These are phyloP conservation scores for Moringa oleifera DNA, from an alignment of 345 rosid species.

Conservation along the genomic window DNA sequence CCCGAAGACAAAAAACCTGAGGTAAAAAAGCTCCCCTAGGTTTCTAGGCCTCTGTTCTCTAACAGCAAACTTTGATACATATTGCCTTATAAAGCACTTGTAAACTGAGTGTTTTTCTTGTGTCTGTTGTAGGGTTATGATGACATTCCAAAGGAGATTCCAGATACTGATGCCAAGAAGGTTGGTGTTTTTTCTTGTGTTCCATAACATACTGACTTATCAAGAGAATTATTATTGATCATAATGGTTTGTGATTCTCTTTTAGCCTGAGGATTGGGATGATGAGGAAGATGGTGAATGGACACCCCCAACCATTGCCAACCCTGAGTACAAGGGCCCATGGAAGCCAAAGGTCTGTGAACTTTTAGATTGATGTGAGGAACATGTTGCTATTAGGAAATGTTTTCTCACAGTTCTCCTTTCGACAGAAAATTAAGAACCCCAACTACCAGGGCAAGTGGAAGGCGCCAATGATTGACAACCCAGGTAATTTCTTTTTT, in stretches of 20 bases:
- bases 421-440: conserved; percentile 83
- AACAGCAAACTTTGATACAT: background rate
- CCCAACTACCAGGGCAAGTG: conserved; percentile 94
- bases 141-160: conserved; percentile 89
- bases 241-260: background rate
- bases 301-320: conserved; percentile 91
- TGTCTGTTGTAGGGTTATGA: conserved; percentile 58
- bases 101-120: background rate
- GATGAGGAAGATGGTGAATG: conserved; percentile 99
- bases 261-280: conserved; percentile 99
- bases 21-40: conserved; percentile 31
- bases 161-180: conserved; percentile 88
- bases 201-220: background rate
- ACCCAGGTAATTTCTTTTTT: conserved; percentile 63
- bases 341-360: conserved; percentile 84
- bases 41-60: background rate
- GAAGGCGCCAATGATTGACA: conserved; percentile 96
- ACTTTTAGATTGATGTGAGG: conserved; percentile 2
- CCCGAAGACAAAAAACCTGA: conserved; percentile 97
- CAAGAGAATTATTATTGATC: conserved; percentile 7
- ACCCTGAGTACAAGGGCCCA: conserved; percentile 96
- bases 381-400: background rate
- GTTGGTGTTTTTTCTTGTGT: conserved; percentile 24
- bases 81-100: background rate
- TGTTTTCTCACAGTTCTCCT: conserved; percentile 6